Evolutionary conservation across 257 asterid species (phyloP).

Genomic region (Echium plantagineum): DNA sequence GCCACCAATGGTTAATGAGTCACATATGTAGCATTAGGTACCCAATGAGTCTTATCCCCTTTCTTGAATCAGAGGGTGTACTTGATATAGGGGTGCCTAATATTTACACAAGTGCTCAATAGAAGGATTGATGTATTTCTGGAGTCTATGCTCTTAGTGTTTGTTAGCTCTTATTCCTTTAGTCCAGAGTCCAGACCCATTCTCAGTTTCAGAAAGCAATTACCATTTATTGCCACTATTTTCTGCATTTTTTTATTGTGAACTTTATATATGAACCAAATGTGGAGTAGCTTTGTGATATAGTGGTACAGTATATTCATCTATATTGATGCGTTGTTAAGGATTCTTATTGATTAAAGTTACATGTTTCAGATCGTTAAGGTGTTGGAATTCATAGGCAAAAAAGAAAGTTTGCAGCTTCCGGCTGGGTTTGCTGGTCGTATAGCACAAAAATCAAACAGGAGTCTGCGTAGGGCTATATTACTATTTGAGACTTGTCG

Average conservation of each 20-base stretch:
- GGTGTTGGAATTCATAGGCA: constrained; percentile 81
- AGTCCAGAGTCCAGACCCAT: too few species aligned
- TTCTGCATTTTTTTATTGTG: neutral
- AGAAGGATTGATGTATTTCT: too few species aligned
- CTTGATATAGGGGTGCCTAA: too few species aligned
- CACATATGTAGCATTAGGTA: too few species aligned
- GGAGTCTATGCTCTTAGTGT: too few species aligned
- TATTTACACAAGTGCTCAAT: too few species aligned
- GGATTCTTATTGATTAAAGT: neutral
- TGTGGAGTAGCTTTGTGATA: neutral
- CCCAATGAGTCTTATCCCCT: too few species aligned
- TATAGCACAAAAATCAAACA: constrained; percentile 69
- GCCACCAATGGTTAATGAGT: too few species aligned
- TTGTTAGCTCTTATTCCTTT: too few species aligned
- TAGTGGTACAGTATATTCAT: neutral
- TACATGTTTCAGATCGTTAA: constrained; percentile 40
- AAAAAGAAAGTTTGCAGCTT: constrained; percentile 78
- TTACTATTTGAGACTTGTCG: constrained; percentile 84
- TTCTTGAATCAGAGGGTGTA: too few species aligned
- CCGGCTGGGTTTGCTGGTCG: constrained; percentile 76
- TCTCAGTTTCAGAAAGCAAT: too few species aligned
- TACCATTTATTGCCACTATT: neutral
- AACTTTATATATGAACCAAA: neutral
- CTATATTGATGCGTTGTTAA: neutral
- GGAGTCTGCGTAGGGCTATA: constrained; percentile 90